Conservation (phyloP, 1,284 basidiomycete genomes). For the Papiliotrema laurentii region DNA sequence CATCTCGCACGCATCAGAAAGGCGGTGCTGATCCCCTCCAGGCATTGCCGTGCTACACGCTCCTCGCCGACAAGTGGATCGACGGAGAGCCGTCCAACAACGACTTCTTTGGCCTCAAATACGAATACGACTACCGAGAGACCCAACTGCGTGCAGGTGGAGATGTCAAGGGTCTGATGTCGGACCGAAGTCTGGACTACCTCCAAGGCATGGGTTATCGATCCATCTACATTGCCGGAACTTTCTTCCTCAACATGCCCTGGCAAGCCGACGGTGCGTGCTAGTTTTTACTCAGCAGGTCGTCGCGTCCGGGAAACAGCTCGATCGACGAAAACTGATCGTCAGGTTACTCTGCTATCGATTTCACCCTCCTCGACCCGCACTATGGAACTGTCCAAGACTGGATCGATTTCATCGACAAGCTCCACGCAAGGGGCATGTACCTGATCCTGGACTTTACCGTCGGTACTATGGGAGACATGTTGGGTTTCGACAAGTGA, state of each 20-base stretch:
- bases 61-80: conserved; percentile 86
- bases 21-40: conserved; percentile 5
- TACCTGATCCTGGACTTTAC: conserved; percentile 89
- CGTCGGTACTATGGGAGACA: conserved; percentile 82
- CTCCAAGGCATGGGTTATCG: conserved; percentile 78
- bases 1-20: too few species aligned
- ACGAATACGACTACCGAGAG: conserved; percentile 78
- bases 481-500: conserved; percentile 75
- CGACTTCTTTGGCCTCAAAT: conserved; percentile 73
- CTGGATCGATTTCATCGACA: conserved; percentile 69
- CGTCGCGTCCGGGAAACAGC: neutral
- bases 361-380: conserved; percentile 81
- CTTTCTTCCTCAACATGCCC: conserved; percentile 85
- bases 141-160: conserved; percentile 82
- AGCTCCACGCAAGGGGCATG: conserved; percentile 73
- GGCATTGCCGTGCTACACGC: conserved; percentile 71
- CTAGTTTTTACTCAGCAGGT: conserved; percentile 5
- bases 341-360: conserved; percentile 81
- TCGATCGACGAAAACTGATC: neutral
- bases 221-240: conserved; percentile 82
- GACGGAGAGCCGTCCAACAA: conserved; percentile 87
- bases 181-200: conserved; percentile 67
- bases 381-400: conserved; percentile 79
- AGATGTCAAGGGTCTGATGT: conserved; percentile 69
- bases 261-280: conserved; percentile 88